Base-by-base conservation (phyloP, 2,329 filamentous ascomycete genomes). In the Atkinsonella hypoxylon region DNA sequence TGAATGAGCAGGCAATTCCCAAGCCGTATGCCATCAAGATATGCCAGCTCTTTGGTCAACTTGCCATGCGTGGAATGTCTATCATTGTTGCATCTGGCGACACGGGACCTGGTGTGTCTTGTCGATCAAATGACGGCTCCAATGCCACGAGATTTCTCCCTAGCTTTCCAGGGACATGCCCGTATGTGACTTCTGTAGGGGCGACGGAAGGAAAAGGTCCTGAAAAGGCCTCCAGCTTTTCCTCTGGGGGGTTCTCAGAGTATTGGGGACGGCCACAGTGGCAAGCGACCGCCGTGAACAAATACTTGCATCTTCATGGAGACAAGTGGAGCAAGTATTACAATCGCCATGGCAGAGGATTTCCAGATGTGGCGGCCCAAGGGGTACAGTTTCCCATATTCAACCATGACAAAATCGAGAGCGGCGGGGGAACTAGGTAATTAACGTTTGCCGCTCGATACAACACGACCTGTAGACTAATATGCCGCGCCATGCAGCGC, bases 31-130 rank as follows among this genome's bases (percentile, higher is more conserved):
- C 79, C 8, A 70, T 58, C 12, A 64, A 66, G 11, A 62, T 70
- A 12, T 74, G 76, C 58, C 71, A 77, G 51, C 75, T 79, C 18
- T 86, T 85, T 64, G 73, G 73, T 32, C 78, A 83, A 53, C 74
- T 88, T 5, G 81, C 81, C 20, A 73, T 78, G 1, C 77, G 83
- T 11, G 84, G 84, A 32, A 77, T 86, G 18, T 79, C 81, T 0
- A 70, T 87, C n/a, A 69, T 89, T 50, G 79, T 81, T 55, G 74
- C 77, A 15, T 77, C 76, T 10, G 85, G 85, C 5, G 82, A 88
- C 57, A 46, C 56, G 3, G 70, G 70, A 0, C 61, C 69, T 1
- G 67, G 68, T 0, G 22, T 51, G 2, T 63, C 64, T 2, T 70
- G 68, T 47, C 60, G 61, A 48, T 62, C 67, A 15, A 70, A 70